A percentile compares a stretch with the other conserved stretches of the same genome.
Conservation (phyloP, 495 filamentous ascomycete species). For the Daldinia vernicosa region DNA sequence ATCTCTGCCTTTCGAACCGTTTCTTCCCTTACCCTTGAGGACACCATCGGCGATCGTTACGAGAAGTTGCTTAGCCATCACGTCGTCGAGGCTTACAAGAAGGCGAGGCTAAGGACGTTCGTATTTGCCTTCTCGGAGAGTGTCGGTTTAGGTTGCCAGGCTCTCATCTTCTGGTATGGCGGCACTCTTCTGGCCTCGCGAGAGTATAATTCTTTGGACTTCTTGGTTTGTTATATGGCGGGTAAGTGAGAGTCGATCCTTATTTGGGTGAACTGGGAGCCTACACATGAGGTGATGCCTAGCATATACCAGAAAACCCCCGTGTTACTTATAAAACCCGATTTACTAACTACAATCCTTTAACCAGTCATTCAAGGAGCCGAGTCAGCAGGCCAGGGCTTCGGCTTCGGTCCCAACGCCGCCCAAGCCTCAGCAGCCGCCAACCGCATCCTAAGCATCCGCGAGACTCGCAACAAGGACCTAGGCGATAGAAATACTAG, state of each 20-base stretch:
- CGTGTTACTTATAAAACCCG: neutral
- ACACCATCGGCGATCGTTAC: conserved; percentile 60
- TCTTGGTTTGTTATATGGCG: conserved; percentile 59
- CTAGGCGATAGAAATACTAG: conserved; percentile 10
- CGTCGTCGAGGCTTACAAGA: conserved; percentile 53
- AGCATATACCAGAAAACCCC: neutral
- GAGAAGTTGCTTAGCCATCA: conserved; percentile 51
- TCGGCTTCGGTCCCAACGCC: conserved; percentile 60
- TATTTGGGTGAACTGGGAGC: too few relatives aligned
- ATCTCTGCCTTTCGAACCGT: conserved; percentile 69
- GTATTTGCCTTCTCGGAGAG: conserved; percentile 58
- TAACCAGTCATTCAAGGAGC: conserved; percentile 55
- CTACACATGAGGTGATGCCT: too few relatives aligned
- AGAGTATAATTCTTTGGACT: conserved; percentile 51
- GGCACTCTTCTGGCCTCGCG: conserved; percentile 49
- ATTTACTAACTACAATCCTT: conserved; percentile 1
- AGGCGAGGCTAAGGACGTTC: conserved; percentile 55
- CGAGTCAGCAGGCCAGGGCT: conserved; percentile 55
- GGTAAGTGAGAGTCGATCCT: conserved; percentile 16
- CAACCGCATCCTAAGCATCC: conserved; percentile 56
- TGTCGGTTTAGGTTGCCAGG: conserved; percentile 54
- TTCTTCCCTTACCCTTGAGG: conserved; percentile 63
- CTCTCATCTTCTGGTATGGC: conserved; percentile 63
- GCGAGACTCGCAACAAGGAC: conserved; percentile 44
- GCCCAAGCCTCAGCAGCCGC: conserved; percentile 58